Evolutionary conservation across 1,284 basidiomycete species (phyloP).

Genomic region (Cerrena zonata): DNA sequence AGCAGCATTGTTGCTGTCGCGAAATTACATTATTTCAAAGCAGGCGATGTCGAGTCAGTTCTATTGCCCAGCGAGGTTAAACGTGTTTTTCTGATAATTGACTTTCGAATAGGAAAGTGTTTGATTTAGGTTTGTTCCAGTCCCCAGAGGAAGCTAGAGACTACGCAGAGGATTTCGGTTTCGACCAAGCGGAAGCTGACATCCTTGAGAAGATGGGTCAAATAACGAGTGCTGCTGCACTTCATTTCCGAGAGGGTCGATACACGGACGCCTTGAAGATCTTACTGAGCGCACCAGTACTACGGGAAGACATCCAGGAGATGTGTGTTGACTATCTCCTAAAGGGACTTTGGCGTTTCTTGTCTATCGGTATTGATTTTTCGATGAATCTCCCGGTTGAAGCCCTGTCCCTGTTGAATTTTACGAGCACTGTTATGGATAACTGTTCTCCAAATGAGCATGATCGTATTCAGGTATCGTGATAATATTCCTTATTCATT

Average conservation of each 20-base stretch:
- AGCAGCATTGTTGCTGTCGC: conserved; percentile 43
- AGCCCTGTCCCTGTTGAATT: conserved; percentile 13
- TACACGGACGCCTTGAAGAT: conserved; percentile 42
- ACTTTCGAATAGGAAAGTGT: conserved; percentile 36
- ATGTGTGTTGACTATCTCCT: conserved; percentile 20
- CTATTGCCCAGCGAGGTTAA: conserved; percentile 1
- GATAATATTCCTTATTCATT: background rate
- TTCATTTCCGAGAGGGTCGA: conserved; percentile 49
- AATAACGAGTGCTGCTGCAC: conserved; percentile 48
- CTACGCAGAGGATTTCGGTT: conserved; percentile 51
- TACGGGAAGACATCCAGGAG: no score
- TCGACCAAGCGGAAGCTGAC: conserved; percentile 46
- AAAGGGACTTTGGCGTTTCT: conserved; percentile 22
- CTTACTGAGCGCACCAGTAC: conserved; percentile 36
- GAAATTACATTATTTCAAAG: conserved; percentile 45
- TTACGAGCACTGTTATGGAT: conserved; percentile 4
- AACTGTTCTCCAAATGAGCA: conserved; percentile 2
- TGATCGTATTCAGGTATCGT: conserved; percentile 17
- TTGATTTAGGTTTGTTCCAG: conserved; percentile 45
- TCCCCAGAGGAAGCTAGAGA: conserved; percentile 50
- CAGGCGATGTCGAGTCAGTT: conserved; percentile 40
- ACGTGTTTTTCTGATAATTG: background rate
- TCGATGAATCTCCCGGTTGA: conserved; percentile 3
- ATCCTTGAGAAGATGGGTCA: conserved; percentile 44
- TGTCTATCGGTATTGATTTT: conserved; percentile 23